Conservation (phyloP, 2,329 filamentous ascomycete species). For the Botrytis elliptica region DNA sequence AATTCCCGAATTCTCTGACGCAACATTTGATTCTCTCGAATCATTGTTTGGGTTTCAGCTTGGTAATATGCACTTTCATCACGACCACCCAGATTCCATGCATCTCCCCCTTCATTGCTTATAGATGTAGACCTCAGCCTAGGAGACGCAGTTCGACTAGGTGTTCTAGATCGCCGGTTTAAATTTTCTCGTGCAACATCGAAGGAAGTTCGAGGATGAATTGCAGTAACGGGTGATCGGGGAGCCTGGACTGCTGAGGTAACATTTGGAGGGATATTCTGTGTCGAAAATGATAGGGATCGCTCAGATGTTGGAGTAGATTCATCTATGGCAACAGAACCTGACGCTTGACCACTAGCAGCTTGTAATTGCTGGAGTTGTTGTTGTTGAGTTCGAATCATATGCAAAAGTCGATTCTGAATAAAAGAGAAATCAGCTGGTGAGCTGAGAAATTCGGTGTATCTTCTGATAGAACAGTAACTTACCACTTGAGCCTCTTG, state of each 20-base stretch:
- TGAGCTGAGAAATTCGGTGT: neutral
- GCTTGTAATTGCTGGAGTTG: constrained; percentile 63
- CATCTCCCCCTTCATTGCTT: constrained; percentile 58
- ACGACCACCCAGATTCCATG: constrained; percentile 59
- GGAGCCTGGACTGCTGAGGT: constrained; percentile 47
- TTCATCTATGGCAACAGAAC: constrained; percentile 43
- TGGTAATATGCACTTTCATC: constrained; percentile 80
- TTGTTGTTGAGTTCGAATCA: constrained; percentile 74
- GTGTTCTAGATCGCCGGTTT: constrained; percentile 56
- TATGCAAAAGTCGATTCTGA: constrained; percentile 71
- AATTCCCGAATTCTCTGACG: constrained; percentile 71
- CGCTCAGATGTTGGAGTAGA: constrained; percentile 47
- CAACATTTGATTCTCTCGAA: constrained; percentile 80
- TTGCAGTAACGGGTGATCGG: constrained; percentile 46
- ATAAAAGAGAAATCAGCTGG: neutral
- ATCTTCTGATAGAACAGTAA: constrained; percentile 18
- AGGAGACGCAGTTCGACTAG: constrained; percentile 56
- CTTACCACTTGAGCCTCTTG: constrained; percentile 74
- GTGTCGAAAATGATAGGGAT: constrained; percentile 45
- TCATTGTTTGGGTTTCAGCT: constrained; percentile 75
- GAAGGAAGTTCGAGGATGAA: constrained; percentile 56
- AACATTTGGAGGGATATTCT: constrained; percentile 41
- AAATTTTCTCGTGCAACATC: constrained; percentile 57
- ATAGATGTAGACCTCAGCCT: constrained; percentile 57
- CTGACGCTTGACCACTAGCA: constrained; percentile 40